Percentiles rank a stretch among this genome's conserved stretches.
Conservation (phyloP, 306 rosid genomes). For the Sicyos edulis region DNA sequence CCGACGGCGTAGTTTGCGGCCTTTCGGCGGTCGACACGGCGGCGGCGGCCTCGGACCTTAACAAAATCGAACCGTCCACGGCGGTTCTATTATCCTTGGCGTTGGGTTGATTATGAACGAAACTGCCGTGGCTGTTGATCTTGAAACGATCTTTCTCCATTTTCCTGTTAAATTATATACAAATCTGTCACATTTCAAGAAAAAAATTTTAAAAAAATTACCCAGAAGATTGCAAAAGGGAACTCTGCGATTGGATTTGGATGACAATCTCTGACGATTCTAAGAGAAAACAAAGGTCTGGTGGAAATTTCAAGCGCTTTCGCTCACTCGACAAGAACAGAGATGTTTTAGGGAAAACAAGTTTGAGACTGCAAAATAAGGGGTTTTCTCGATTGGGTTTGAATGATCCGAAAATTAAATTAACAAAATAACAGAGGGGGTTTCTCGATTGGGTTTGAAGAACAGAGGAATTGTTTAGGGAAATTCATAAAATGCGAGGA, state of each 20-base stretch:
- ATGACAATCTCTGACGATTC: background rate
- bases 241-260: conserved; percentile 8
- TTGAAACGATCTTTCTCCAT: conserved; percentile 58
- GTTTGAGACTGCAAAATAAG: background rate
- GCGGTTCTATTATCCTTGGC: conserved; percentile 32
- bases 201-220: background rate
- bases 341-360: background rate
- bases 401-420: too few relatives aligned
- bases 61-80: conserved; percentile 40
- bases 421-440: too few relatives aligned
- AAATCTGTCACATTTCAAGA: conserved; percentile 12
- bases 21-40: conserved; percentile 20
- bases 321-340: background rate
- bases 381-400: background rate
- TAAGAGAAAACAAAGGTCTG: background rate
- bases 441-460: background rate
- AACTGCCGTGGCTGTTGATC: conserved; percentile 26
- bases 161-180: conserved; percentile 11
- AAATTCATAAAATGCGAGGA: background rate
- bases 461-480: background rate
- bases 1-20: conserved; percentile 54
- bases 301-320: too few relatives aligned
- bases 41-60: conserved; percentile 35
- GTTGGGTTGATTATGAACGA: conserved; percentile 19
- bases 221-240: background rate